Base-by-base conservation (phyloP, 768 basidiomycete genomes). In the Suillus discolor region DNA sequence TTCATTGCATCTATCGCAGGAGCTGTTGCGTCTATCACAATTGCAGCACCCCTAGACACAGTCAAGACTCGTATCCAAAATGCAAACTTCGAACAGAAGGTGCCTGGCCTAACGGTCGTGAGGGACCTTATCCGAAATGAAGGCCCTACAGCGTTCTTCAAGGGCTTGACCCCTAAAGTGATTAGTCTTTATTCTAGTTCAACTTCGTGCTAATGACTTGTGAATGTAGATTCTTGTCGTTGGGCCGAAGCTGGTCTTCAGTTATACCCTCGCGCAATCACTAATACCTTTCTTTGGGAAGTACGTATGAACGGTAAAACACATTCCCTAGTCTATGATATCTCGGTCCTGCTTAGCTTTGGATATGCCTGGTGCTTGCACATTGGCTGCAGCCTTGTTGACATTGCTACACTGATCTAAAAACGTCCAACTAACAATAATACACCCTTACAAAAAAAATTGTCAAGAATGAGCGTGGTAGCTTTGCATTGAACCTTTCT, bases 21-120 rank as follows among this genome's bases (percentile, higher is more conserved):
- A 75, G 97, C 96, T 47, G 89, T 97, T 47, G 91, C 97, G 3
- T 96, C 94, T 39, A 98, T 99, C 74, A 94, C 94, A 11, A 89
- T 99, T 71, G 96, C 97, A 18, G 96, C 97, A 4, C 97, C 97
- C 0, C 89, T 99, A 13, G 97, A 99, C 71, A 90, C 90, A 44
- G 88, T 99, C 81, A 99, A 99, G 83, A 96, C 96, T 23, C 93
- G 96, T 34, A 97, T 99, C 67, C 97, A 99, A 77, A 97, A 99
- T 77, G 97, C 96, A 65, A 97, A 97, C 82, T 99, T 98, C 74
- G 93, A 95, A 78, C 84, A 82, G 62, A 93, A 93, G 72, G 91
- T 92, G 15, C 82, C 84, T 57, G 97, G 97, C 5, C 67, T 91
- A 68, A 89, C 88, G 1, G 92, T 98, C 55, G 79, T 98, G 65